These are phyloP conservation scores for Lentinula detonsa DNA, from an alignment of 768 basidiomycete genomes.

Conservation along the genomic window DNA sequence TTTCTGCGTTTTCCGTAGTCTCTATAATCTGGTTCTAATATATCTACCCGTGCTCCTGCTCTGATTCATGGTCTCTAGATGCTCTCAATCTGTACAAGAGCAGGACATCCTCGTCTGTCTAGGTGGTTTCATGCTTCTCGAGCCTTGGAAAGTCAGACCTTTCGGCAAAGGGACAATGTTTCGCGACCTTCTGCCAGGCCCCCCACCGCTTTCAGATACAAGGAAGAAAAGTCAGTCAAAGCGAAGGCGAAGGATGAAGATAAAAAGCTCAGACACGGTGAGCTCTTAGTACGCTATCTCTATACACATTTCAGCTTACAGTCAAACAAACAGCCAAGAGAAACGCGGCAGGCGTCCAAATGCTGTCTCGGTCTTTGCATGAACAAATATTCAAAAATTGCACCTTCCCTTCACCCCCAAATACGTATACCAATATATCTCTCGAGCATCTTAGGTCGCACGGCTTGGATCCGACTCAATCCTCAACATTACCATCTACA, in stretches of 20 bases:
- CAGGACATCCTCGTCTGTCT: conserved; percentile 21
- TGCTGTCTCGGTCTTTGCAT: conserved; percentile 79
- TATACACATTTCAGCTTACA: neutral
- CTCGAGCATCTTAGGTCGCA: conserved; percentile 77
- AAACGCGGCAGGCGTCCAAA: conserved; percentile 91
- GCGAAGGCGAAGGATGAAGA: neutral
- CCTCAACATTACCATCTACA: conserved; percentile 74
- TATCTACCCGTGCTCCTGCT: neutral
- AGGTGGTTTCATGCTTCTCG: conserved; percentile 23
- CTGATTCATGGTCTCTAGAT: conserved; percentile 4
- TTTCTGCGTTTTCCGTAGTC: too few relatives aligned
- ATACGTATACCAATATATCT: conserved; percentile 66
- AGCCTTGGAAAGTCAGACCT: conserved; percentile 12
- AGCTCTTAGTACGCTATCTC: neutral
- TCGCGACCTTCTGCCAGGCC: neutral
- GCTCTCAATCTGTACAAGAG: conserved; percentile 2
- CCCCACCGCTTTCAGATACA: conserved; percentile 3
- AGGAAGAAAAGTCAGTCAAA: conserved; percentile 4
- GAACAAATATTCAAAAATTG: conserved; percentile 73
- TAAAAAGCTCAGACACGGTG: conserved; percentile 7
- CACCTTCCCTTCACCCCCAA: conserved; percentile 56
- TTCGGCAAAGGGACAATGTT: conserved; percentile 11
- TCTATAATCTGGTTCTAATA: neutral
- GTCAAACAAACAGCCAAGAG: conserved; percentile 43
- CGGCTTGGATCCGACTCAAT: conserved; percentile 72